Evolutionary conservation across 768 basidiomycete genomes (phyloP), one percentile per base, ranked within the genome.

Genomic region (Macrolepiota fuliginosa): DNA sequence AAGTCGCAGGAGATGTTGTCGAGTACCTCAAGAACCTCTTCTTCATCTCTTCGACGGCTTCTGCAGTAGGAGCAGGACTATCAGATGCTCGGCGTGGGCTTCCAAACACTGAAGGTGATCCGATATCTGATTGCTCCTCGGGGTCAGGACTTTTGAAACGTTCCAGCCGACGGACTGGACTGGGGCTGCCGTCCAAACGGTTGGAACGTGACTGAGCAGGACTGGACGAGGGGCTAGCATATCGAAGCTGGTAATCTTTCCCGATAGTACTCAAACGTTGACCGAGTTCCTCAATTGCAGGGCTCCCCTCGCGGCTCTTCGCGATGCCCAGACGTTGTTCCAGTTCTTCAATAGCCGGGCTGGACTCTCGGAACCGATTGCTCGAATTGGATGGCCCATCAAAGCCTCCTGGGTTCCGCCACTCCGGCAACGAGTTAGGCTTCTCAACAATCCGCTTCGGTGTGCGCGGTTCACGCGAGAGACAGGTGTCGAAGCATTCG

Each of bases 401-500:
- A 63, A 78, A 70, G 4, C 83, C 81, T 17, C 82, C 81, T 2
- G 83, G 73, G 49, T 82, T 83, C 56, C 71, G 56, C 75, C 50
- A 59, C 62, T 51, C 75, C 73, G 27, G 68, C 71, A 61, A 69
- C 57, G 29, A 13, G 45, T 64, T 70, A 6, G 74, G 68, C 62
- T 73, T 75, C 47, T 71, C 70, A 52, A 63, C 69, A 25, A 68
- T 69, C 64, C 76, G 79, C 72, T 79, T 77, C 64, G 79, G 77
- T 12, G 83, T 83, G 13, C 11, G 74, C 70, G 62, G 70, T 27
- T 81, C 83, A 32, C 85, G 77, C 62, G 81, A 84, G 51, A 92
- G 77, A 68, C 90, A 92, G 40, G 70, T 85, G 63, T 92, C 92
- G 66, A 94, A 94, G 67, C 92, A 94, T 45, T 88, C 88, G 6